Evolutionary conservation across 164 flowering plant genomes (phyloP), one percentile per base, ranked within the genome.

Genomic region (Annona cherimola): DNA sequence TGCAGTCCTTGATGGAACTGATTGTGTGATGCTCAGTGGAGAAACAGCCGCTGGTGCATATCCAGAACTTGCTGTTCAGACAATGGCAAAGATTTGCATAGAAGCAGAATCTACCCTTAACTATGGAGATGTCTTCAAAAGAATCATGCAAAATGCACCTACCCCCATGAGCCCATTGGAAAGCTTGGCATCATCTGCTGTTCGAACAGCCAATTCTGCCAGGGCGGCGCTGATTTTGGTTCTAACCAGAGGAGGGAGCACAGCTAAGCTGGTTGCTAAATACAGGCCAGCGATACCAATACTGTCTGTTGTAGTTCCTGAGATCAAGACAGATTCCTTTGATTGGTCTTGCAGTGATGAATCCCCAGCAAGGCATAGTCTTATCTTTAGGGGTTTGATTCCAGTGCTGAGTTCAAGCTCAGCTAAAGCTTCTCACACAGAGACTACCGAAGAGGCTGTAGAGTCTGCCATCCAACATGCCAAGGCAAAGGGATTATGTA

Each of bases 41-140:
- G 95, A 92, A 77, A 92, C 97, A 20, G 97, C 95, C 50, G 93
- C 97, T 46, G 97, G 97, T 71, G 95, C 97, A 69, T 92, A 92
- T 78, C 97, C 97, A 14, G 97, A 90, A 39, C 85, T 86, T 63
- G 92, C 93, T 26, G 97, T 92, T 39, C 84, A 72, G 61, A 90
- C 95, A 71, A 92, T 92, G 97, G 92, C 97, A 9, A 87, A 83
- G 73, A 92, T 92, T 57, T 92, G 97, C 73, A 69, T 84, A 1
- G 97, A 92, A 81, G 97, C 97, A 11, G 97, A 92, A 76, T 88
- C 86, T 82, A 85, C 92, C 5, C 84, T 92, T 35, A 80, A 92
- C 70, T 92, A 92, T 77, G 87, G 85, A 6, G 87, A 80, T 73
- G 92, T 89, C 20, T 92, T 87, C 69, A 92, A 90, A 72, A 81